Evolutionary conservation across 345 rosid species (phyloP), one percentile per base, ranked within the genome.

Genomic region (Turritis glabra): DNA sequence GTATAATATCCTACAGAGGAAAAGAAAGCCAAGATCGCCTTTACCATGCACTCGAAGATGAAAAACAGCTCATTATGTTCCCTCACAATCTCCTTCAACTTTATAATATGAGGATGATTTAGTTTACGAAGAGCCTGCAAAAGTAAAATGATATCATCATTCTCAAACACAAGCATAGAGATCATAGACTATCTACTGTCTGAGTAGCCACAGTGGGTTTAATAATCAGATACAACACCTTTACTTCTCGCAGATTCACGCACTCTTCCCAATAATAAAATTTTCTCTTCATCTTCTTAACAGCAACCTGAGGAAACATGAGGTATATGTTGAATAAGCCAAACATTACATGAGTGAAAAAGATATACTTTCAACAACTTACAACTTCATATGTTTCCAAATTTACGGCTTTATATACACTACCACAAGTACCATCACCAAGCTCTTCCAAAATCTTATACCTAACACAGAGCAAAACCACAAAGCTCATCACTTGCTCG

Each of bases 401-500:
- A 79, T 88, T 89, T 65, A 91, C 71, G 66, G 96, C 98, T 75
- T 87, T 91, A 81, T 84, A 93, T 43, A 93, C 98, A 71, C 90
- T 76, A 79, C 96, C 98, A 75, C 98, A 93, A 17, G 98, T 89
- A 83, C 98, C 98, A 83, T 91, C 90, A 66, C 98, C 98, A 69
- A 93, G 90, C 86, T 93, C 97, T 82, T 88, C 91, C 57, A 82
- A 83, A 78, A 93, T 76, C 84, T 78, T 88, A 78, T 89, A 93
- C 82, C 97, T 93, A 82, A 82, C 27, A 41, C 60, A 41, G 23
- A 55, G 41, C 66, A 66, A 53, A 29, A 21, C 21, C 30, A 32
- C 11, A 65, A 43, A 51, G 23, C 47, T 48, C 50, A 67, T 21
- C 17, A 53, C 5, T 19, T 41, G 25, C 29, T 15, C 25, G 1